Percentiles rank a stretch among this genome's conserved stretches.
phyloP scores from a whole-genome alignment of 164 flowering plant species.

The Stephania cephalantha region DNA sequence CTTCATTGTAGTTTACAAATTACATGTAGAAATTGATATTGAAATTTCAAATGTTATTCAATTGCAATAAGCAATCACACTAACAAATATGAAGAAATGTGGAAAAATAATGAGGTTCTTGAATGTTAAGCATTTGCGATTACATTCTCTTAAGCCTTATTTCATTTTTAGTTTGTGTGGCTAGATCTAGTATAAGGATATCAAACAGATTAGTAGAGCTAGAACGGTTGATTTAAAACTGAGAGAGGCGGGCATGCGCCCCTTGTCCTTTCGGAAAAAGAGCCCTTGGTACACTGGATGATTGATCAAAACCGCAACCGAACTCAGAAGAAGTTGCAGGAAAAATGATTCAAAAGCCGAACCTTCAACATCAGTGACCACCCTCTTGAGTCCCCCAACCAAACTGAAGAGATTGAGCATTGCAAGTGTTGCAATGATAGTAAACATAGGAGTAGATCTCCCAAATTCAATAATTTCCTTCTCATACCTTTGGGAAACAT shows the following conservation, averaged over 20 bases:
- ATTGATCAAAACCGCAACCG: constrained; percentile 40
- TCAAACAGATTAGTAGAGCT: constrained; percentile 30
- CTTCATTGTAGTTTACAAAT: background rate
- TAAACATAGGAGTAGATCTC: constrained; percentile 44
- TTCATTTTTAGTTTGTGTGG: background rate
- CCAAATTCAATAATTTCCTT: constrained; percentile 66
- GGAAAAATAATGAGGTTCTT: background rate
- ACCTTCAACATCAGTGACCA: background rate
- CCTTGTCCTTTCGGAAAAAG: constrained; percentile 59
- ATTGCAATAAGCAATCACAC: background rate
- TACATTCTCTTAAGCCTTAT: background rate
- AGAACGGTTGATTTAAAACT: constrained; percentile 33
- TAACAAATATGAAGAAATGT: background rate
- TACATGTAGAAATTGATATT: background rate
- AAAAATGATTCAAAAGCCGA: constrained; percentile 11
- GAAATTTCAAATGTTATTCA: background rate
- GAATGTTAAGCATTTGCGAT: background rate
- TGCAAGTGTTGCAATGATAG: constrained; percentile 47
- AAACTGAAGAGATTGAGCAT: constrained; percentile 49
- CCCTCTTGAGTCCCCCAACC: constrained; percentile 23
- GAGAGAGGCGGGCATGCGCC: constrained; percentile 48
- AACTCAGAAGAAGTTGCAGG: constrained; percentile 45
- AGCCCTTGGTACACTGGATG: constrained; percentile 51
- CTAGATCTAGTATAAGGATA: background rate
- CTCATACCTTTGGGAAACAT: constrained; percentile 38